phyloP scores from a whole-genome alignment of 2,329 filamentous ascomycete genomes.

The Aspergillus tanneri region DNA sequence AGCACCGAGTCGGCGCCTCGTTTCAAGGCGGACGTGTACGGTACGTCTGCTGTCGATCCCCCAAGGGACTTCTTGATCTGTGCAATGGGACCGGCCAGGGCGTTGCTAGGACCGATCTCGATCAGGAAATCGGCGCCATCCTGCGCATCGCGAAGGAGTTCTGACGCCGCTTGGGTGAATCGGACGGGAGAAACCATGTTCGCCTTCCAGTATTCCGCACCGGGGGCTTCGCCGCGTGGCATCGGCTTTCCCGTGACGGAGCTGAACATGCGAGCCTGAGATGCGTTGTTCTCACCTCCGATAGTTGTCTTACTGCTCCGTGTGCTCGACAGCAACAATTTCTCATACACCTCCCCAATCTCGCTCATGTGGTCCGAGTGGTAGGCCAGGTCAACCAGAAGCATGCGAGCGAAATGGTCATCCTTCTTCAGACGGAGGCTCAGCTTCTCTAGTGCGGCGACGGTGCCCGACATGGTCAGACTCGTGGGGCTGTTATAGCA shows the following conservation, averaged over 20 bases:
- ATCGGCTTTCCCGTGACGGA: neutral
- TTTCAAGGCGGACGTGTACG: conserved; percentile 20
- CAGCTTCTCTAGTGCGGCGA: conserved; percentile 18
- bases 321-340: too few species aligned
- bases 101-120: conserved; percentile 35
- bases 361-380: conserved; percentile 23
- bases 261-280: conserved; percentile 1
- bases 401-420: conserved; percentile 17
- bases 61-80: neutral
- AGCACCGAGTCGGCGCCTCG: conserved; percentile 20
- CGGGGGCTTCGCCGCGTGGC: neutral
- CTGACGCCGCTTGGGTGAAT: conserved; percentile 1
- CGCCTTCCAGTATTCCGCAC: conserved; percentile 21
- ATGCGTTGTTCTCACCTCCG: neutral
- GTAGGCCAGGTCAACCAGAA: conserved; percentile 21
- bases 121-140: conserved; percentile 15
- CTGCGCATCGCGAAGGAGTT: neutral
- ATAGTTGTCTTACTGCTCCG: too few species aligned
- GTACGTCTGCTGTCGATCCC: neutral
- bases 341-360: neutral
- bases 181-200: conserved; percentile 21
- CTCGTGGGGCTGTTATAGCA: conserved; percentile 23
- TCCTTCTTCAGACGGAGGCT: conserved; percentile 21
- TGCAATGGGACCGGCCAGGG: neutral
- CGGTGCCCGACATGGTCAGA: conserved; percentile 24